Base-by-base conservation (phyloP, 352 stramenopile species). In the Peronospora farinosa region DNA sequence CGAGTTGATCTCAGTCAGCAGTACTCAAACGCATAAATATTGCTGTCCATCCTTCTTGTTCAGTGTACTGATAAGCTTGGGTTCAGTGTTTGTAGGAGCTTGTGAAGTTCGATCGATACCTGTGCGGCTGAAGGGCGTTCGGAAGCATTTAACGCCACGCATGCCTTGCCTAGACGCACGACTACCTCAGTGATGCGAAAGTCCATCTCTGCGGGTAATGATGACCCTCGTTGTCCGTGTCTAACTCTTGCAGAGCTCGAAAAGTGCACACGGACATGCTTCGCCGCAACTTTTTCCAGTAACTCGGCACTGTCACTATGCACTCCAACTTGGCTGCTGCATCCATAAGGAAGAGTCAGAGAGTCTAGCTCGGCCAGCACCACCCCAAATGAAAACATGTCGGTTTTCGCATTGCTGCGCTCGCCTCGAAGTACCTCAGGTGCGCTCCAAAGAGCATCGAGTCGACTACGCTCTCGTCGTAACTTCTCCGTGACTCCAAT, bases 301-400 rank as follows among this genome's bases (percentile, higher is more conserved):
- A 77, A 21, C 11, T 69, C 63, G 11, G 48, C 46, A 50, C 49
- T 58, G 10, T 60, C 45, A 1, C 40, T 39, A 5, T 52, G 37
- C 30, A 46, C 51, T n/a, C 51, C 38, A 13, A 52, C 49, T 12
- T 27, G 48, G 13, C 35, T 38, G 11, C n/a, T 50, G 30, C 57
- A 46, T 17, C 50, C 54, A 43, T 72, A 72, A 11, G 57, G 51
- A 1, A 45, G 12, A 8, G 53, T 44, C 0, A 57, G 23, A 21
- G 69, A 63, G 50, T 81, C 74, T 15, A 85, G 44, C 50, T 82
- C 74, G 2, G 68, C 70, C 1, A 85, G 50, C 46, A 85, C 42
- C n/a, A 85, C 54, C 31, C 71, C 74, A 32, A 85, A 71, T 9
- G 68, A 76, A 39, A 77, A 86, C 6, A 85, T 45, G 57, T 86